phyloP scores from a whole-genome alignment of 768 basidiomycete species.

The Crepidotus variabilis region DNA sequence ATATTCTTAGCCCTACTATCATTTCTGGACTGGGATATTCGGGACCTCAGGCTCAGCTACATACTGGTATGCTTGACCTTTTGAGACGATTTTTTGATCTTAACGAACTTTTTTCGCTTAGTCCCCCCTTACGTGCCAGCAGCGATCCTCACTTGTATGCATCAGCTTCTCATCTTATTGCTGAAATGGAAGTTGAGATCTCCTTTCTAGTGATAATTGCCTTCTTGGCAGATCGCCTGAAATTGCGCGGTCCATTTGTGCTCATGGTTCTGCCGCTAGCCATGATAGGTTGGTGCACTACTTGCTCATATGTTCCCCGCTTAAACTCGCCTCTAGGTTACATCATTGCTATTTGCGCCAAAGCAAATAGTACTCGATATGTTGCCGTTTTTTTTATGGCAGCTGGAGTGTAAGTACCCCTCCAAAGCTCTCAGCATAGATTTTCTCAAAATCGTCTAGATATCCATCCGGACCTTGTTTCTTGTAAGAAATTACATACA shows the following conservation, averaged over 20 bases:
- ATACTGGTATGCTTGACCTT: conserved; percentile 38
- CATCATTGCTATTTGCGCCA: conserved; percentile 46
- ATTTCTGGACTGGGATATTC: conserved; percentile 56
- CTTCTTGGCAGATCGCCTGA: conserved; percentile 44
- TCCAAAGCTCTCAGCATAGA: background rate
- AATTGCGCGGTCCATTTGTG: conserved; percentile 58
- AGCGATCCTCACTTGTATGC: conserved; percentile 45
- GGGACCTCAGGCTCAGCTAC: conserved; percentile 49
- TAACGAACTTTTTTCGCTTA: conserved; percentile 8
- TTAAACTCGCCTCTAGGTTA: no score
- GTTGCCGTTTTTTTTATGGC: conserved; percentile 54
- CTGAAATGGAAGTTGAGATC: background rate
- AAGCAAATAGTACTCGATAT: conserved; percentile 43
- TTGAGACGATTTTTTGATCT: background rate
- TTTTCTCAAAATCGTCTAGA: conserved; percentile 11
- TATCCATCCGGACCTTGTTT: conserved; percentile 59
- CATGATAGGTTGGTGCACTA: conserved; percentile 48
- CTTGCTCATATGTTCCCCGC: no score
- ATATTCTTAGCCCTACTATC: conserved; percentile 55
- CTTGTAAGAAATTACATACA: conserved; percentile 25
- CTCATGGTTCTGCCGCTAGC: conserved; percentile 51
- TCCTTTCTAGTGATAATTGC: conserved; percentile 42
- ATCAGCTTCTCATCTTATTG: background rate
- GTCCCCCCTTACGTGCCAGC: conserved; percentile 64
- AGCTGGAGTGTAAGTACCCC: conserved; percentile 41